Percentiles rank a stretch among this genome's conserved stretches.
Conservation (phyloP, 176 grass and related monocot species). For the Areca catechu region DNA sequence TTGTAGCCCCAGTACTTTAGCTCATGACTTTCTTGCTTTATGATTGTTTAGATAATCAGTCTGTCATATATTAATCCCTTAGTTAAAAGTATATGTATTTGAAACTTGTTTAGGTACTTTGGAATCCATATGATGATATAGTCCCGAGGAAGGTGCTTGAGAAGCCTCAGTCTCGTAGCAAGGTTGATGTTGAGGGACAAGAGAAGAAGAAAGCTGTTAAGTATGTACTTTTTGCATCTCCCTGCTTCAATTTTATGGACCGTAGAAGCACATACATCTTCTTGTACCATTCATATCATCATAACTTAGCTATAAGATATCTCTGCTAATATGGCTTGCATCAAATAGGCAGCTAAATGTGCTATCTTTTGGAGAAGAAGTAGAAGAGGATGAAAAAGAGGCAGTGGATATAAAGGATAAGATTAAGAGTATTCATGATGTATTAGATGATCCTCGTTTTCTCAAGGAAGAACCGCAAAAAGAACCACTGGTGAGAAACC, state of each 20-base stretch:
- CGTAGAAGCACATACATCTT: too few species aligned
- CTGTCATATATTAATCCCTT: too few species aligned
- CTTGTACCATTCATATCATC: too few species aligned
- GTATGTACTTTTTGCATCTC: conserved; percentile 28
- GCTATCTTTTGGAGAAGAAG: conserved; percentile 90
- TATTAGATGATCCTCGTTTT: conserved; percentile 81
- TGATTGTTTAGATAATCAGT: too few species aligned
- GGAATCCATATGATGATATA: conserved; percentile 98
- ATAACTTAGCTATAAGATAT: too few species aligned
- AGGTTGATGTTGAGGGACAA: conserved; percentile 42
- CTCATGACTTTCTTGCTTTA: too few species aligned
- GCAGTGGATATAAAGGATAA: conserved; percentile 55
- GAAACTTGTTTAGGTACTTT: conserved; percentile 53
- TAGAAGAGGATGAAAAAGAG: conserved; percentile 87
- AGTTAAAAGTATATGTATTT: conserved; percentile 1
- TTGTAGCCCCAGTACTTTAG: too few species aligned
- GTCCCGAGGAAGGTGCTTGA: conserved; percentile 49
- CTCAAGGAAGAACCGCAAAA: conserved; percentile 48
- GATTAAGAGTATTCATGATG: conserved; percentile 98
- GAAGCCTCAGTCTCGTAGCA: conserved; percentile 40
- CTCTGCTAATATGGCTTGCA: background rate
- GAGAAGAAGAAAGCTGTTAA: conserved; percentile 79
- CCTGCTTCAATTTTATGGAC: background rate
- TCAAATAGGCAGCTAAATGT: conserved; percentile 77
- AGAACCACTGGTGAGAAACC: conserved; percentile 37